phyloP scores from a whole-genome alignment of 108 stramenopile genomes.

The Cyclostephanos invisitatus region DNA sequence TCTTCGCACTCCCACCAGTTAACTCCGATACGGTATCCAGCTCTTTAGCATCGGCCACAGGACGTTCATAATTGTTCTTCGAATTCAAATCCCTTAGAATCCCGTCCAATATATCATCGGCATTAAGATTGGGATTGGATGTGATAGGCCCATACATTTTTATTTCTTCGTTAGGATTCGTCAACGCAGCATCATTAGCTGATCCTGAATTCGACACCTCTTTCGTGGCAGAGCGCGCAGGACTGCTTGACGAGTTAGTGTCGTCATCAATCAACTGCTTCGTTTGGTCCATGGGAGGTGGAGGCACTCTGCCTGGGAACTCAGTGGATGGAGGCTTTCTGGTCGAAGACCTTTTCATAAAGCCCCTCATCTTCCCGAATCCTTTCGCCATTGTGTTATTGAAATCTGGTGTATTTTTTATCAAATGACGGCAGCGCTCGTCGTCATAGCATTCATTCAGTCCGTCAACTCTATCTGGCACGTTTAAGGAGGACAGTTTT shows the following conservation, averaged over 20 bases:
- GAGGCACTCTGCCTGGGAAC: not conserved
- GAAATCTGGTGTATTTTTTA: not conserved
- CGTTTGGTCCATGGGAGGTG: not conserved
- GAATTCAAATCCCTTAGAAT: constrained; percentile 2
- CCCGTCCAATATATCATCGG: constrained; percentile 4
- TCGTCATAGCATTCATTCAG: not conserved
- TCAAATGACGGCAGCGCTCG: not conserved
- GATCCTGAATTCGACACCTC: not conserved
- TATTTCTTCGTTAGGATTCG: not conserved
- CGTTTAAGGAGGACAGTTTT: too few species aligned
- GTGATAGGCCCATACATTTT: not conserved
- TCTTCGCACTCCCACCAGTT: constrained; percentile 1
- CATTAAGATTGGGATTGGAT: not conserved
- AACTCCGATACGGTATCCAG: not conserved
- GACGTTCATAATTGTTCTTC: not conserved
- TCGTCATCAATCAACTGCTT: not conserved
- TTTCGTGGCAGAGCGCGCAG: not conserved
- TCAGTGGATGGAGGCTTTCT: not conserved
- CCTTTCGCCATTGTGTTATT: not conserved
- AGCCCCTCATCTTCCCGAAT: not conserved
- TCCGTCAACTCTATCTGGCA: too few species aligned
- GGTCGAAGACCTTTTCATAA: not conserved
- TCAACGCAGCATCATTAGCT: not conserved
- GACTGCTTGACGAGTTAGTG: not conserved
- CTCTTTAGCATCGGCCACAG: not conserved